These are phyloP conservation scores for Aspergillus nanangensis DNA, from an alignment of 495 filamentous ascomycete species.

Conservation along the genomic window DNA sequence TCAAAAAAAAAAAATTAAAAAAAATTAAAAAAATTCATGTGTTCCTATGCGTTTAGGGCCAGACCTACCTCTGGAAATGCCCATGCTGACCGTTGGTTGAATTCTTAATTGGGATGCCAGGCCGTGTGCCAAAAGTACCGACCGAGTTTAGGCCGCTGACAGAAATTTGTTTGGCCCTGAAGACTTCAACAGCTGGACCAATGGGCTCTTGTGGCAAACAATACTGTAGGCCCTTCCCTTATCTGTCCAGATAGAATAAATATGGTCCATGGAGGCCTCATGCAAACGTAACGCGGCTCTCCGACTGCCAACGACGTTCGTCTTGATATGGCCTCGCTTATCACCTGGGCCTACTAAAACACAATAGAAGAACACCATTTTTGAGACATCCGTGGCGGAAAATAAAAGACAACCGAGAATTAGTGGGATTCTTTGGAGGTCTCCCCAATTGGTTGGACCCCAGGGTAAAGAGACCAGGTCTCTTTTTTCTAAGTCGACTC, in stretches of 20 bases:
- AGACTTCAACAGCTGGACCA: constrained; percentile 9
- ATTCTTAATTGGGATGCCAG: constrained; percentile 3
- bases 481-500: constrained; percentile 9
- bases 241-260: constrained; percentile 7
- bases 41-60: too few relatives aligned
- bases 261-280: constrained; percentile 1
- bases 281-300: constrained; percentile 22
- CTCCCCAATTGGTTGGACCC: constrained; percentile 14
- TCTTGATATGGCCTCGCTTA: constrained; percentile 2
- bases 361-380: neutral
- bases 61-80: too few relatives aligned
- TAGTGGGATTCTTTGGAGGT: constrained; percentile 1
- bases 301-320: constrained; percentile 7
- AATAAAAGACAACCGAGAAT: constrained; percentile 4
- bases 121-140: constrained; percentile 18
- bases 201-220: constrained; percentile 8
- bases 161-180: constrained; percentile 18
- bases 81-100: neutral
- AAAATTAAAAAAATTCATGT: too few relatives aligned
- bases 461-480: constrained; percentile 6
- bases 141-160: constrained; percentile 11
- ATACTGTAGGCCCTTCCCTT: constrained; percentile 4
- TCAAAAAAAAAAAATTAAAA: too few relatives aligned
- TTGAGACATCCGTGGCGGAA: neutral
- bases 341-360: neutral